Evolutionary conservation across 176 grass and related monocot species (phyloP).

Genomic region (Oryza longistaminata): DNA sequence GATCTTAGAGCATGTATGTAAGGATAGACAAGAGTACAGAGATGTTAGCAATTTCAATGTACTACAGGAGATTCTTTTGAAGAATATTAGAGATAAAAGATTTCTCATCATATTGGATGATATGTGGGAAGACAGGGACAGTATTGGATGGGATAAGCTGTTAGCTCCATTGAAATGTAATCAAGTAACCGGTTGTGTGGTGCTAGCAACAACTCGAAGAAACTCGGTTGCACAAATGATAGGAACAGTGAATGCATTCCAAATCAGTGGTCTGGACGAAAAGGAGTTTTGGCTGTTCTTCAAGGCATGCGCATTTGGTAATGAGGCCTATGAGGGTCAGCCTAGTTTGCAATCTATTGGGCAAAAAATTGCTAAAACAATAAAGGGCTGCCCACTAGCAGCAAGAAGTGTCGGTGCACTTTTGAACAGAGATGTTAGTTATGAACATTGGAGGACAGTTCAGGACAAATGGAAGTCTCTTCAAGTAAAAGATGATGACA

Average conservation of each 20-base stretch:
- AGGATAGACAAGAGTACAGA: background rate
- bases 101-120: slow-evolving; percentile 50
- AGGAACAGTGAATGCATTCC: background rate
- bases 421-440: background rate
- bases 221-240: slow-evolving; percentile 38
- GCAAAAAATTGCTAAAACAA: slow-evolving; percentile 4
- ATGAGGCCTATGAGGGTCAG: background rate
- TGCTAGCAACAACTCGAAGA: slow-evolving; percentile 39
- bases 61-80: background rate
- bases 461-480: slow-evolving; percentile 29
- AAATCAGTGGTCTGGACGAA: slow-evolving; percentile 26
- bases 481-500: background rate
- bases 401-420: slow-evolving; percentile 30
- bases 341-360: slow-evolving; percentile 24
- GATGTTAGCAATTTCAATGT: background rate
- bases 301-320: slow-evolving; percentile 46
- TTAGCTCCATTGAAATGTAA: slow-evolving; percentile 36
- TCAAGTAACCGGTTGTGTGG: slow-evolving; percentile 4
- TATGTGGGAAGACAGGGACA: slow-evolving; percentile 39
- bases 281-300: slow-evolving; percentile 45
- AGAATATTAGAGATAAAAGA: slow-evolving; percentile 21
- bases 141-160: slow-evolving; percentile 10
- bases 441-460: slow-evolving; percentile 10
- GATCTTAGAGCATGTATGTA: slow-evolving; percentile 20
- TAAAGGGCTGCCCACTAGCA: slow-evolving; percentile 29